These are phyloP conservation scores for Scleromitrula shiraiana DNA, from an alignment of 2,329 filamentous ascomycete species.

Conservation along the genomic window DNA sequence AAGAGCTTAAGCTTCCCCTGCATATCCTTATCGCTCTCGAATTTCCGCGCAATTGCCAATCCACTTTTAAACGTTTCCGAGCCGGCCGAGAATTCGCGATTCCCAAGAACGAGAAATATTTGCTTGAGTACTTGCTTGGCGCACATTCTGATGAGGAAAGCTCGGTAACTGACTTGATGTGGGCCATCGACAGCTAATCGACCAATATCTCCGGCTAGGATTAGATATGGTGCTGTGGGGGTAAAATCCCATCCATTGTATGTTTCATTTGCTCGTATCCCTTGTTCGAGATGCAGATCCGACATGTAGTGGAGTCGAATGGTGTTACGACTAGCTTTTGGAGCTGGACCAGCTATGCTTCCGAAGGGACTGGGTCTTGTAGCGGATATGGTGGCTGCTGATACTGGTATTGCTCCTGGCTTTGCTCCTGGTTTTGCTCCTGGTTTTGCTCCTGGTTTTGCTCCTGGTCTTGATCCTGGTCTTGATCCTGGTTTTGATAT, in stretches of 20 bases:
- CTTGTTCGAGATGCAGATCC: slow-evolving; percentile 4
- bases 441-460: no score
- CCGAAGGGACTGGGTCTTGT: no score
- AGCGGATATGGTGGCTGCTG: no score
- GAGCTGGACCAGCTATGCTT: no score
- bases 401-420: no score
- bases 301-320: slow-evolving; percentile 5
- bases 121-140: not conserved
- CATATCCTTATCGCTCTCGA: not conserved
- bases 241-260: not conserved
- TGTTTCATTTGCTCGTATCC: not conserved
- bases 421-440: no score
- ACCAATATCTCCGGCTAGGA: not conserved
- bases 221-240: not conserved
- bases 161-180: not conserved
- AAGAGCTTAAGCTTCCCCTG: not conserved
- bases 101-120: not conserved
- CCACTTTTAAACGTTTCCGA: not conserved
- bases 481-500: no score
- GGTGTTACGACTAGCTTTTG: no score
- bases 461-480: no score
- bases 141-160: not conserved
- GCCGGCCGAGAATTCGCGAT: not conserved
- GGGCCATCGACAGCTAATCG: not conserved
- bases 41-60: not conserved